phyloP scores from a whole-genome alignment of 1,284 basidiomycete genomes.

The Ceratobasidium sp. region DNA sequence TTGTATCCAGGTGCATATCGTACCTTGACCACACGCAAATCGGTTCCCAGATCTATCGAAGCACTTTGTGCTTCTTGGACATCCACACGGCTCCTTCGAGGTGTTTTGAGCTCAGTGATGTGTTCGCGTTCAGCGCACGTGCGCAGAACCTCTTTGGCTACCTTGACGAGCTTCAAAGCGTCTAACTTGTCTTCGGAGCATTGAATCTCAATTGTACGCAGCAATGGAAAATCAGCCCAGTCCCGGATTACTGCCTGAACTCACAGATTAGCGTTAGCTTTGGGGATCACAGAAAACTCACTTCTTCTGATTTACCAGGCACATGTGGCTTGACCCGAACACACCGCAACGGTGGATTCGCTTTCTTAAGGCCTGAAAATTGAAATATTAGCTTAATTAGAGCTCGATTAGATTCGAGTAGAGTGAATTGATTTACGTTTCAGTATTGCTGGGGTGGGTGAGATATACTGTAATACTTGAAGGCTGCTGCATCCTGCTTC shows the following conservation, averaged over 20 bases:
- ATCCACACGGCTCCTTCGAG: neutral
- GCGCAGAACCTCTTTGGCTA: neutral
- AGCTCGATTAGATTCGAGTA: too few relatives aligned
- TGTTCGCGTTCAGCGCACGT: slow-evolving; percentile 1
- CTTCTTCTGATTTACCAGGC: neutral
- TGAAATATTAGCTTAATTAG: too few relatives aligned
- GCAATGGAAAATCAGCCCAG: slow-evolving; percentile 10
- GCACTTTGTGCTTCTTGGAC: neutral
- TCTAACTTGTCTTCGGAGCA: neutral
- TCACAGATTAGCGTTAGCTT: neutral
- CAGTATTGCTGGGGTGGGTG: neutral
- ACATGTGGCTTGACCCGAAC: neutral
- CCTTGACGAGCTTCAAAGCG: neutral
- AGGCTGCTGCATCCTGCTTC: slow-evolving; percentile 24
- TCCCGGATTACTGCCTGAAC: neutral
- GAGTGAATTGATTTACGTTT: slow-evolving; percentile 2
- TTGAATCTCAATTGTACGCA: slow-evolving; percentile 27
- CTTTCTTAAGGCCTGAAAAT: neutral
- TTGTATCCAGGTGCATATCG: too few relatives aligned
- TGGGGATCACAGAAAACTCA: neutral
- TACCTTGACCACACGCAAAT: slow-evolving; percentile 3
- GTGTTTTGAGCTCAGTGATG: neutral
- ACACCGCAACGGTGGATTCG: neutral
- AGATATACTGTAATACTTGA: neutral
- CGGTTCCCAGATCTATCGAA: neutral